These are phyloP conservation scores for Chrysopogon serrulatus DNA, from an alignment of 176 grass and related monocot species.

Conservation along the genomic window DNA sequence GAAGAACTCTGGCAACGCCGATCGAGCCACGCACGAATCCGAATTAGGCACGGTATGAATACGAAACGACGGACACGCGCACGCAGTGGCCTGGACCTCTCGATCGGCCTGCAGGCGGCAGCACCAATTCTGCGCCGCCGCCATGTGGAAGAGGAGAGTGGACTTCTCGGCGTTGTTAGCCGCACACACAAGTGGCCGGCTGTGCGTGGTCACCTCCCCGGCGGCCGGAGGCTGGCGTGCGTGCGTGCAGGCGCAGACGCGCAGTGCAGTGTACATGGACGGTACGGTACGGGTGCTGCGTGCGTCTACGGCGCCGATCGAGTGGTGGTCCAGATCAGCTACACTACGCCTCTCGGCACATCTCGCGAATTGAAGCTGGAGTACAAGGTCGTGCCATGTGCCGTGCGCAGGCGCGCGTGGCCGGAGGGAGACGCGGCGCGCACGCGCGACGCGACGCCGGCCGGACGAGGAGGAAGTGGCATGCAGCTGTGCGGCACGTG, in stretches of 20 bases:
- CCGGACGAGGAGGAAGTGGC: background rate
- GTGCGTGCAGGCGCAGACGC: too few species aligned
- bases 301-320: background rate
- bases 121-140: background rate
- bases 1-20: background rate
- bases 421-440: background rate
- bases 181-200: background rate
- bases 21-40: background rate
- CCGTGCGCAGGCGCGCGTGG: background rate
- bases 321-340: background rate
- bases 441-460: background rate
- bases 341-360: too few species aligned
- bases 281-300: background rate
- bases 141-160: slow-evolving; percentile 6
- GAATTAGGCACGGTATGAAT: background rate
- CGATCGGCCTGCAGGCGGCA: background rate
- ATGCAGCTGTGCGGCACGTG: background rate
- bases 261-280: background rate
- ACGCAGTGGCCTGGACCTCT: too few species aligned
- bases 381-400: background rate
- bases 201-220: background rate
- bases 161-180: background rate
- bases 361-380: background rate
- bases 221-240: background rate
- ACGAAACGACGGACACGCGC: background rate